Evolutionary conservation across 164 flowering plant species (phyloP).

Genomic region (Vitis riparia): DNA sequence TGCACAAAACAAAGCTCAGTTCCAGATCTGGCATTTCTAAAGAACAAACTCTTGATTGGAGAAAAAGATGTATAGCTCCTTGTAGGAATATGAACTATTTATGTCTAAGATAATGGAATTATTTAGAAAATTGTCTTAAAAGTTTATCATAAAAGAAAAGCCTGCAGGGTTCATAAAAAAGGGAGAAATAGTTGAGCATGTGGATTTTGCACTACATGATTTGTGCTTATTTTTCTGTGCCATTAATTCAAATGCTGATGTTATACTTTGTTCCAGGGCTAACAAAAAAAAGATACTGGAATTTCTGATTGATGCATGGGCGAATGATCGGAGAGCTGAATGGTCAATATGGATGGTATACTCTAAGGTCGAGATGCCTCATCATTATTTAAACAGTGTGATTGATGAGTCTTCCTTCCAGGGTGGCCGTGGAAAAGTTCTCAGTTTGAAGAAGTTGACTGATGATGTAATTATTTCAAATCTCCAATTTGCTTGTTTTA

Average conservation of each 20-base stretch:
- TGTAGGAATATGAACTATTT: no score
- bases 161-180: background rate
- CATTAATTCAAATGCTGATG: constrained; percentile 11
- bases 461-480: constrained; percentile 56
- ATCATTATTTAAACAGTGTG: constrained; percentile 68
- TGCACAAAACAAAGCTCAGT: no score
- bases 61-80: no score
- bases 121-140: no score
- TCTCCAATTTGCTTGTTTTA: background rate
- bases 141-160: no score
- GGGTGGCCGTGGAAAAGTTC: constrained; percentile 47
- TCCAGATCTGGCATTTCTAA: no score
- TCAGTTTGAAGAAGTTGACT: constrained; percentile 51
- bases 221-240: no score
- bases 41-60: no score
- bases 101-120: no score
- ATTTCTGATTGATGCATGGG: constrained; percentile 74
- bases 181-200: background rate
- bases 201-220: background rate
- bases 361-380: constrained; percentile 92
- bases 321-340: constrained; percentile 86
- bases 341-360: constrained; percentile 99
- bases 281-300: constrained; percentile 67
- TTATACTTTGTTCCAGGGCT: constrained; percentile 44
- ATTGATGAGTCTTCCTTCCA: constrained; percentile 56